Evolutionary conservation across 2,329 filamentous ascomycete species (phyloP).

Genomic region (Alternaria triticimaculans): DNA sequence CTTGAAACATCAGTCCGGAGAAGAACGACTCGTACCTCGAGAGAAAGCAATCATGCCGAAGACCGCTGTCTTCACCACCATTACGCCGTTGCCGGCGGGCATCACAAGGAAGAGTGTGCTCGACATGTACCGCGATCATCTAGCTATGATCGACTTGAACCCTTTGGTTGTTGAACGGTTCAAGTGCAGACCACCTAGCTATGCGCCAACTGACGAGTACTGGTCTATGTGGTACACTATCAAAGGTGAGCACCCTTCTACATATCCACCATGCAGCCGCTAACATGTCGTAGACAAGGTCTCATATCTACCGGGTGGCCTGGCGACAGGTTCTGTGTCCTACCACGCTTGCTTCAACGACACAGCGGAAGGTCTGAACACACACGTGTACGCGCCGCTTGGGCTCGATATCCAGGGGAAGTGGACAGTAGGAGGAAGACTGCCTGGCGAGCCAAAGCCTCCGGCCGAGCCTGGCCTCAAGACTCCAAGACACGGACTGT

Average conservation of each 20-base stretch:
- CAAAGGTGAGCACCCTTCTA: slow-evolving; percentile 38
- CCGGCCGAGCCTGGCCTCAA: slow-evolving; percentile 70
- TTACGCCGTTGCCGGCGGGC: slow-evolving; percentile 75
- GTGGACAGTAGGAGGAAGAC: slow-evolving; percentile 76
- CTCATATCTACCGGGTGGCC: slow-evolving; percentile 72
- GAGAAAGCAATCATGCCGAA: slow-evolving; percentile 65
- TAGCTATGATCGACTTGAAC: slow-evolving; percentile 87
- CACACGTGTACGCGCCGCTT: slow-evolving; percentile 82
- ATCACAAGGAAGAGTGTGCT: slow-evolving; percentile 75
- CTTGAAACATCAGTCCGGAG: slow-evolving; percentile 12
- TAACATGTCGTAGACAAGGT: slow-evolving; percentile 66
- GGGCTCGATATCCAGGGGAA: slow-evolving; percentile 79
- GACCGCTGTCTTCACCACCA: slow-evolving; percentile 74
- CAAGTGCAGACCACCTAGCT: slow-evolving; percentile 69
- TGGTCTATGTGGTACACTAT: slow-evolving; percentile 74
- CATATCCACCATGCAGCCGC: background rate
- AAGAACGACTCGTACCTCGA: background rate
- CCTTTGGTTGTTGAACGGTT: slow-evolving; percentile 78
- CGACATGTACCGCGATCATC: slow-evolving; percentile 77
- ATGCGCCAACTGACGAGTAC: slow-evolving; percentile 73
- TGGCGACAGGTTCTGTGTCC: slow-evolving; percentile 70
- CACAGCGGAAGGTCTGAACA: slow-evolving; percentile 74
- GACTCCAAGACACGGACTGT: slow-evolving; percentile 72
- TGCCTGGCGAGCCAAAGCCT: slow-evolving; percentile 72
- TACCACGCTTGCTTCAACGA: slow-evolving; percentile 86